Evolutionary conservation across 1,284 basidiomycete genomes (phyloP).

Genomic region (Salmacisia buchloeana): DNA sequence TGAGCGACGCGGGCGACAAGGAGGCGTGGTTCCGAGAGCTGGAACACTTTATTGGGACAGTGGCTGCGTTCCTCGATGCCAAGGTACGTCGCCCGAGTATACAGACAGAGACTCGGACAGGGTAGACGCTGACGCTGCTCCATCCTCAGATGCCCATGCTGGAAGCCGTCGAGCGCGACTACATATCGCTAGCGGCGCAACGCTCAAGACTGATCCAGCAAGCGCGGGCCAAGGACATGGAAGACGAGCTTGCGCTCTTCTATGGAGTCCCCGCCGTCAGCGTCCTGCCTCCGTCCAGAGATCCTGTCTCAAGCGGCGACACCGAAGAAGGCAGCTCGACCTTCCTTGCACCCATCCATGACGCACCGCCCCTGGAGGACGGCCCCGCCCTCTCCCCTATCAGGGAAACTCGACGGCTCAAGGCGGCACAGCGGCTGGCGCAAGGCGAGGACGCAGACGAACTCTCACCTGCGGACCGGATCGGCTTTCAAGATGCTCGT

Average conservation of each 20-base stretch:
- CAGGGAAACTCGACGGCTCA: not conserved
- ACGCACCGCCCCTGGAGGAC: not conserved
- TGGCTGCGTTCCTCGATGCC: conserved; percentile 39
- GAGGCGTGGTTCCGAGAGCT: conserved; percentile 43
- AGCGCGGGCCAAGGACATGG: conserved; percentile 19
- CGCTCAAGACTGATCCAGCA: conserved; percentile 19
- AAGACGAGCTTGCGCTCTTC: conserved; percentile 22
- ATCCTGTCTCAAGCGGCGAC: not conserved
- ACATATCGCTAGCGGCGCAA: conserved; percentile 17
- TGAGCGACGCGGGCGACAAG: conserved; percentile 28
- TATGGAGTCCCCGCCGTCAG: conserved; percentile 19
- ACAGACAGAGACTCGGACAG: not conserved
- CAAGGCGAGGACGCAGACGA: conserved; percentile 8
- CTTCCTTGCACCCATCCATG: not conserved
- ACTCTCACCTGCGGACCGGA: conserved; percentile 18
- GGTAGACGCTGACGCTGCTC: not conserved
- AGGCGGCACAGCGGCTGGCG: conserved; percentile 2
- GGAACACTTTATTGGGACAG: conserved; percentile 28
- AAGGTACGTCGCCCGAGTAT: conserved; percentile 26
- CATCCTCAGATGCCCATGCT: conserved; percentile 15
- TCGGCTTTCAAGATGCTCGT: conserved; percentile 21
- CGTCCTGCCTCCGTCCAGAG: conserved; percentile 15
- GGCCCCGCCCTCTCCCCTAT: not conserved
- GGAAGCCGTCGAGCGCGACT: conserved; percentile 34
- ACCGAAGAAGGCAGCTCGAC: not conserved